Percentiles rank a stretch among this genome's conserved stretches.
phyloP scores from a whole-genome alignment of 2,329 filamentous ascomycete species.

The Ophiostoma sp. region DNA sequence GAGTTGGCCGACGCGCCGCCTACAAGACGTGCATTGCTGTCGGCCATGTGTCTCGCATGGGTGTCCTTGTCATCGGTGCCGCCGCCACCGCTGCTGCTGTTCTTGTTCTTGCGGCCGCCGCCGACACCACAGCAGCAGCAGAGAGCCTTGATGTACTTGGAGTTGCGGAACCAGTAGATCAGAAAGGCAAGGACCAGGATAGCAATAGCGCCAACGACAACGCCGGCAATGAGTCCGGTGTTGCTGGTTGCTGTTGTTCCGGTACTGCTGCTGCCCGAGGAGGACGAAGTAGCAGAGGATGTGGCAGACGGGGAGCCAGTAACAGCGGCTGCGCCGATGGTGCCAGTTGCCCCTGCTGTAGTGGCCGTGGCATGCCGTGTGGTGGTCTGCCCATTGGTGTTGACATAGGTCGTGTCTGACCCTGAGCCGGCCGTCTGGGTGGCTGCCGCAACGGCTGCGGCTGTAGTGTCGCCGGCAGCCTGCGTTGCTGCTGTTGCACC shows the following conservation, averaged over 20 bases:
- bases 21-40: background rate
- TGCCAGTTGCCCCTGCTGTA: background rate
- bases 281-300: background rate
- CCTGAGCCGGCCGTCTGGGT: background rate
- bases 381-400: slow-evolving; percentile 17
- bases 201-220: slow-evolving; percentile 8
- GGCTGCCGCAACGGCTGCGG: slow-evolving; percentile 3
- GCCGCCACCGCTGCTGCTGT: background rate
- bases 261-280: background rate
- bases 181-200: slow-evolving; percentile 15
- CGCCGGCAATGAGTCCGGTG: slow-evolving; percentile 19
- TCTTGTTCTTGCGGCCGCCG: background rate
- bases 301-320: background rate
- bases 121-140: slow-evolving; percentile 11
- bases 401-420: slow-evolving; percentile 9
- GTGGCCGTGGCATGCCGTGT: slow-evolving; percentile 1
- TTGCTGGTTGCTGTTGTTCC: background rate
- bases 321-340: slow-evolving; percentile 1
- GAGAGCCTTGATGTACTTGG: slow-evolving; percentile 12
- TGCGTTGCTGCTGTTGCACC: background rate
- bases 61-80: background rate
- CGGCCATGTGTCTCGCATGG: background rate
- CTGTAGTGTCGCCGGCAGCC: background rate
- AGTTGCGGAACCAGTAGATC: slow-evolving; percentile 20
- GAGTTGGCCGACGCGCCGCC: background rate